phyloP scores from a whole-genome alignment of 306 rosid species.

The Oxytropis ochrocephala region DNA sequence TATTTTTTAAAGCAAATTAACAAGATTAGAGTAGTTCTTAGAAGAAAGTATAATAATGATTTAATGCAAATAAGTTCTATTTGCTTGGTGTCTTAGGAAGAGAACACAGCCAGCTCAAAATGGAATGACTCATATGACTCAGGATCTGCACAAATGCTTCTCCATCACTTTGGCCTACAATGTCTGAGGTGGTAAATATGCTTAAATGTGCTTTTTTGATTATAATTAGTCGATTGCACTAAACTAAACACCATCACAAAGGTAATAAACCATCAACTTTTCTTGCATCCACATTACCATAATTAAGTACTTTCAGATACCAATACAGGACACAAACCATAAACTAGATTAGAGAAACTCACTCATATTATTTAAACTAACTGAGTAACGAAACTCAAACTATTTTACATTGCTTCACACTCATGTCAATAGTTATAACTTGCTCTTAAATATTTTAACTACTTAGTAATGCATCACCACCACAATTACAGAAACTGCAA shows the following conservation, averaged over 20 bases:
- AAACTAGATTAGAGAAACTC: neutral
- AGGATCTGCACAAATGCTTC: slow-evolving; percentile 65
- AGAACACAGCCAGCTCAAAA: too few species aligned
- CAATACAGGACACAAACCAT: neutral
- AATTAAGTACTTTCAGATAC: neutral
- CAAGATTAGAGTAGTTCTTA: too few species aligned
- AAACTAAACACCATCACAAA: neutral
- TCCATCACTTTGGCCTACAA: slow-evolving; percentile 54
- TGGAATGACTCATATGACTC: too few species aligned
- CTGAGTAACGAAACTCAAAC: neutral
- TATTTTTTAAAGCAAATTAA: too few species aligned
- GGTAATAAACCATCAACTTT: neutral
- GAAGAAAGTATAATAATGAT: too few species aligned
- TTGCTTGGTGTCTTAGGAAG: too few species aligned
- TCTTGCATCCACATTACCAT: neutral
- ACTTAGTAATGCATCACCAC: neutral
- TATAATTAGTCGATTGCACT: neutral
- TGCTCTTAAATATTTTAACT: neutral
- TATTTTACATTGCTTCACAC: slow-evolving; percentile 14
- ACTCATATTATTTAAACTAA: neutral
- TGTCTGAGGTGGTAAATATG: slow-evolving; percentile 69
- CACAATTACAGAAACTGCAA: neutral
- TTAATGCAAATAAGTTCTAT: too few species aligned
- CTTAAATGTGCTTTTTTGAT: too few species aligned
- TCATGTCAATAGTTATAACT: neutral